These are phyloP conservation scores for Pugionium cornutum DNA, from an alignment of 345 rosid genomes.

Conservation along the genomic window DNA sequence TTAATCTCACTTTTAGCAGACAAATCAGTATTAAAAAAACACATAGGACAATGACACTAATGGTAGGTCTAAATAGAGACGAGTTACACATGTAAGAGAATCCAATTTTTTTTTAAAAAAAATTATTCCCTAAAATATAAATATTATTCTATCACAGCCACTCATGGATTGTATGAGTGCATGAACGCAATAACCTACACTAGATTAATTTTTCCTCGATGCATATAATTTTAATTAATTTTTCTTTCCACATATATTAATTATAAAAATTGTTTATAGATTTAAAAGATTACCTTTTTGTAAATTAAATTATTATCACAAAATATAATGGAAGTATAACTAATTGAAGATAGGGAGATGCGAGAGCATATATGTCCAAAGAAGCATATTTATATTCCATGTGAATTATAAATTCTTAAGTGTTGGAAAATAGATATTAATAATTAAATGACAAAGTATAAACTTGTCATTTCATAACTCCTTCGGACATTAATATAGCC, in stretches of 20 bases:
- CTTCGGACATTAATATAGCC: slow-evolving; percentile 5
- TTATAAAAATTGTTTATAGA: neutral
- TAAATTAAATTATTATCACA: neutral
- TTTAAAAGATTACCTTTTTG: neutral
- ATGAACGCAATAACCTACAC: slow-evolving; percentile 12
- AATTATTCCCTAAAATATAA: no score
- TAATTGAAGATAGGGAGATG: neutral
- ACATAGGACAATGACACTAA: no score
- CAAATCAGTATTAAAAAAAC: no score
- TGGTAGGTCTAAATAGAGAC: no score
- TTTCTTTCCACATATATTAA: no score
- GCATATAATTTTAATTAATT: neutral
- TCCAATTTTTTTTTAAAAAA: no score
- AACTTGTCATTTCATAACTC: slow-evolving; percentile 21
- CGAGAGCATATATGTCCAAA: neutral
- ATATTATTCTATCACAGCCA: slow-evolving; percentile 27
- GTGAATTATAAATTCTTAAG: slow-evolving; percentile 1
- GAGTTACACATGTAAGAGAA: no score
- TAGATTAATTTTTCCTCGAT: neutral
- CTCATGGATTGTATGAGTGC: slow-evolving; percentile 30
- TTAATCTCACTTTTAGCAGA: no score
- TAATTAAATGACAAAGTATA: neutral
- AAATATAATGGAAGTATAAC: neutral
- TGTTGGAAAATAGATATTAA: slow-evolving; percentile 5
- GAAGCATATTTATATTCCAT: neutral